These are phyloP conservation scores for Xylariaceae sp. DNA, from an alignment of 2,329 filamentous ascomycete species.

Conservation along the genomic window DNA sequence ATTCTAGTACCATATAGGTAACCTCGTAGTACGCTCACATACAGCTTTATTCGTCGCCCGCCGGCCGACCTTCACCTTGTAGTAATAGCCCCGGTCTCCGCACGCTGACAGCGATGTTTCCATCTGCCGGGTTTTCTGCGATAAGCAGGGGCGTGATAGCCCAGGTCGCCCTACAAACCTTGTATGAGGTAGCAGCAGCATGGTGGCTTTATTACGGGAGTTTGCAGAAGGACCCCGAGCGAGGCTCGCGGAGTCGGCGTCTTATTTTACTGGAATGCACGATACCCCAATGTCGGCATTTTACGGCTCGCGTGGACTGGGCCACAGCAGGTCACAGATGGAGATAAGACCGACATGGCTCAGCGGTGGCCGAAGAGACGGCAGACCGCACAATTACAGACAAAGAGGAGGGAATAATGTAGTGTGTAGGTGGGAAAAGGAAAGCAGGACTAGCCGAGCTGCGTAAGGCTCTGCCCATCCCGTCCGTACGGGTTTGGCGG, in stretches of 20 bases:
- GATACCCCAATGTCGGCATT: slow-evolving; percentile 22
- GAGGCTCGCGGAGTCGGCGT: slow-evolving; percentile 18
- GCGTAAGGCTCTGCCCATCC: not conserved
- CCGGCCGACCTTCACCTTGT: slow-evolving; percentile 20
- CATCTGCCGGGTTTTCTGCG: slow-evolving; percentile 11
- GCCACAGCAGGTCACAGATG: slow-evolving; percentile 8
- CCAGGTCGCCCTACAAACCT: slow-evolving; percentile 10
- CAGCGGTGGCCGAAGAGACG: slow-evolving; percentile 2
- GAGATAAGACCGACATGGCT: slow-evolving; percentile 13
- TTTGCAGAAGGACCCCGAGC: slow-evolving; percentile 13
- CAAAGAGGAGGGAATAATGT: slow-evolving; percentile 14
- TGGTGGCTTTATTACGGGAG: slow-evolving; percentile 14
- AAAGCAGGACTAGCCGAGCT: slow-evolving; percentile 4
- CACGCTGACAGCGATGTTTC: slow-evolving; percentile 13
- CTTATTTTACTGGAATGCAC: slow-evolving; percentile 20
- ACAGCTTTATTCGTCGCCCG: slow-evolving; percentile 14
- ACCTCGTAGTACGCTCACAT: slow-evolving; percentile 30
- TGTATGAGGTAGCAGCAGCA: slow-evolving; percentile 4
- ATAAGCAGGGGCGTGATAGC: slow-evolving; percentile 15
- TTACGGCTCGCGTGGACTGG: slow-evolving; percentile 15
- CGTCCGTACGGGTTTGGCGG: not conserved
- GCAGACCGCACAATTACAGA: not conserved
- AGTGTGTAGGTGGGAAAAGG: slow-evolving; percentile 8
- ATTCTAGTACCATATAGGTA: slow-evolving; percentile 39
- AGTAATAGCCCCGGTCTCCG: slow-evolving; percentile 20